Conservation (phyloP, 345 rosid species). For the Streptanthus diversifolius region DNA sequence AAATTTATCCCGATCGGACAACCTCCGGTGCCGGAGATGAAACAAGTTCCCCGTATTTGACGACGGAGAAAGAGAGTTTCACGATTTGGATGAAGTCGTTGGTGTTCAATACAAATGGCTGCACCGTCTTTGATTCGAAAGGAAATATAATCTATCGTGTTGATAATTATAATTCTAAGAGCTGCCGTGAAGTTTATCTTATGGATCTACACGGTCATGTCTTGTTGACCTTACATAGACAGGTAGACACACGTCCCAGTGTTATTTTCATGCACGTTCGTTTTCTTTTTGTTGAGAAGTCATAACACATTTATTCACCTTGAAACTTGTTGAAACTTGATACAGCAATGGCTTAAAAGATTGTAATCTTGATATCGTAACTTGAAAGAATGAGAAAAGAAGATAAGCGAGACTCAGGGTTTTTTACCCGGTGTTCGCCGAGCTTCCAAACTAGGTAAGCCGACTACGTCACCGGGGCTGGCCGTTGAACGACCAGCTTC, state of each 20-base stretch:
- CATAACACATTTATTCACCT: neutral
- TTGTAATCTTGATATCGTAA: too few relatives aligned
- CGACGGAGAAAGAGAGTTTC: conserved; percentile 47
- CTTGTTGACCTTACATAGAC: conserved; percentile 48
- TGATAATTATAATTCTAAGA: conserved; percentile 51
- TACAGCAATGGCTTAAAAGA: too few relatives aligned
- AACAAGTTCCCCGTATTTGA: conserved; percentile 33
- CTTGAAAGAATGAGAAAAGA: too few relatives aligned
- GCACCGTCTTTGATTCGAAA: conserved; percentile 53
- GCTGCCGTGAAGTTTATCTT: conserved; percentile 48
- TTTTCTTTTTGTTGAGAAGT: neutral
- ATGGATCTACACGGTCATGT: conserved; percentile 52
- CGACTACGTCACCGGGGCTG: too few relatives aligned
- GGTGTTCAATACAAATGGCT: conserved; percentile 49
- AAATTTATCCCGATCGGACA: conserved; percentile 20
- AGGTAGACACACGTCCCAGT: conserved; percentile 35
- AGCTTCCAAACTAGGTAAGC: too few relatives aligned
- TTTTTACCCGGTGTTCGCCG: too few relatives aligned
- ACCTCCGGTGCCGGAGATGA: neutral
- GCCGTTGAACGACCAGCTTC: too few relatives aligned
- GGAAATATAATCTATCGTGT: conserved; percentile 59
- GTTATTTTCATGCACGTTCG: neutral
- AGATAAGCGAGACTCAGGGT: too few relatives aligned
- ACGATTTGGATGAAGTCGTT: conserved; percentile 76
- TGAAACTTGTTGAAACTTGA: too few relatives aligned